Conservation (phyloP, 495 filamentous ascomycete species). For the Penicillium canescens region DNA sequence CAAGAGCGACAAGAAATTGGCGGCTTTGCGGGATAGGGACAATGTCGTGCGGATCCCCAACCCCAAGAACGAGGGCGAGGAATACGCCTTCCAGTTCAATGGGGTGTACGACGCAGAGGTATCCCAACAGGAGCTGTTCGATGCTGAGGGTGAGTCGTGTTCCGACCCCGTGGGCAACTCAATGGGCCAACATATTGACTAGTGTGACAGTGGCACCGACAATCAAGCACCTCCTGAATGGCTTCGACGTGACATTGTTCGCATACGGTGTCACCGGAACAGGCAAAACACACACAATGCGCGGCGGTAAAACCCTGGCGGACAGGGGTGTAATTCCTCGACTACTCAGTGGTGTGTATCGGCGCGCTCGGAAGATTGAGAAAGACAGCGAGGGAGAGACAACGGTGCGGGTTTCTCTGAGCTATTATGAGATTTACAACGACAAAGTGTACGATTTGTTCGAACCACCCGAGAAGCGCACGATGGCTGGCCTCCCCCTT, state of each 20-base stretch:
- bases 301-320: constrained; percentile 83
- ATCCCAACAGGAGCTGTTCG: constrained; percentile 83
- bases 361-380: constrained; percentile 79
- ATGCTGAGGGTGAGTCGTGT: constrained; percentile 70
- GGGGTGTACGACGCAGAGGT: constrained; percentile 80
- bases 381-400: constrained; percentile 80
- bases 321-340: constrained; percentile 92
- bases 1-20: constrained; percentile 32
- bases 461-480: constrained; percentile 86
- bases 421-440: constrained; percentile 99
- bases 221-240: constrained; percentile 89
- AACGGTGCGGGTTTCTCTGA: constrained; percentile 74
- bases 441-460: constrained; percentile 94
- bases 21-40: constrained; percentile 52
- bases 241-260: constrained; percentile 91
- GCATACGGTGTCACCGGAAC: constrained; percentile 96
- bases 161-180: neutral
- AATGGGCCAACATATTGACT: constrained; percentile 21
- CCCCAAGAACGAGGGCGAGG: constrained; percentile 87
- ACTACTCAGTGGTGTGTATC: constrained; percentile 82
- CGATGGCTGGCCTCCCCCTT: constrained; percentile 78
- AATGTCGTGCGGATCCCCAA: constrained; percentile 89
- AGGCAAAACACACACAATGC: constrained; percentile 98
- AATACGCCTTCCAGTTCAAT: constrained; percentile 94
- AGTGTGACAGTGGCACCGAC: constrained; percentile 62